Evolutionary conservation across 2,329 filamentous ascomycete species (phyloP).

Genomic region (Leptographium wingfieldii): DNA sequence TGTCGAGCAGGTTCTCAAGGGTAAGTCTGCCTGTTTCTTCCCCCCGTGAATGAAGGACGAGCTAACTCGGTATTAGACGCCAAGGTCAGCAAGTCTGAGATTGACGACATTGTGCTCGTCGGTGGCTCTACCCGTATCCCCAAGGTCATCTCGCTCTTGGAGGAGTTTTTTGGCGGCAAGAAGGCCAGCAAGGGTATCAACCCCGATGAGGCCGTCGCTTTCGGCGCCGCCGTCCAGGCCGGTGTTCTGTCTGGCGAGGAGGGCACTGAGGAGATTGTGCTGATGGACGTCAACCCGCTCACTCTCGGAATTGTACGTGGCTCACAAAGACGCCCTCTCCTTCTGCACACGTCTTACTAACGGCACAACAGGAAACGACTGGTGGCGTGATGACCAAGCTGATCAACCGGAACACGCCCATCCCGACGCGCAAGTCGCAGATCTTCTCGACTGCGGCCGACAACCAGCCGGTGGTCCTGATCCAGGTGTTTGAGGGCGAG

Average conservation of each 20-base stretch:
- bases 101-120: conserved; percentile 94
- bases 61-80: conserved; percentile 43
- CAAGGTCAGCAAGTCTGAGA: conserved; percentile 89
- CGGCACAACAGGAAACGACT: conserved; percentile 56
- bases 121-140: conserved; percentile 99
- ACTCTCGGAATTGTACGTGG: conserved; percentile 63
- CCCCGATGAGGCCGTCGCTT: conserved; percentile 97
- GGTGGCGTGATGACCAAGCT: conserved; percentile 97
- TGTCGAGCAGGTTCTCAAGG: conserved; percentile 92
- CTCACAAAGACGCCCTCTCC: too few relatives aligned
- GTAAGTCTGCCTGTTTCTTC: neutral
- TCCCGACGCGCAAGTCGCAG: conserved; percentile 93
- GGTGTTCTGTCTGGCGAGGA: conserved; percentile 87
- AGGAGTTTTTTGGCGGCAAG: conserved; percentile 94
- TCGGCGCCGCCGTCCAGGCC: conserved; percentile 92
- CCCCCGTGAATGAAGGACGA: too few relatives aligned
- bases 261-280: conserved; percentile 66
- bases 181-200: conserved; percentile 99
- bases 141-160: conserved; percentile 87
- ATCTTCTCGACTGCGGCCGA: conserved; percentile 96
- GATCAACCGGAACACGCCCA: conserved; percentile 86
- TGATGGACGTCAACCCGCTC: conserved; percentile 95
- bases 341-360: neutral
- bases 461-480: conserved; percentile 90
- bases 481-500: conserved; percentile 93